Percentiles rank a stretch among this genome's conserved stretches.
phyloP scores from a whole-genome alignment of 768 basidiomycete species.

The Cyclocybe cylindracea region DNA sequence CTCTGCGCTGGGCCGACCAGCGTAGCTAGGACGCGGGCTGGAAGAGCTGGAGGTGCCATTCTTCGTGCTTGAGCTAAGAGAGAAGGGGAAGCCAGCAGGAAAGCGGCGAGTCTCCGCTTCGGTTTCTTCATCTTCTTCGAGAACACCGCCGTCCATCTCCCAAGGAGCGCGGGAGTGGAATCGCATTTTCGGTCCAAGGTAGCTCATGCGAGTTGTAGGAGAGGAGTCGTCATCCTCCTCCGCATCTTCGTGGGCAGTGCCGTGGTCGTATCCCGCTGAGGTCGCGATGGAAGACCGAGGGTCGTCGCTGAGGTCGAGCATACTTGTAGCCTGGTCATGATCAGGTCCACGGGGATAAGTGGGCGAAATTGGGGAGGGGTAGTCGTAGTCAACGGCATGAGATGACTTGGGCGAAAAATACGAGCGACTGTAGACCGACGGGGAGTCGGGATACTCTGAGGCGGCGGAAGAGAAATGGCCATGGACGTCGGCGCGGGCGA shows the following conservation, averaged over 20 bases:
- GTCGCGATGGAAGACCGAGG: conserved; percentile 33
- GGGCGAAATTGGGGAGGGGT: conserved; percentile 23
- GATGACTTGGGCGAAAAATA: conserved; percentile 54
- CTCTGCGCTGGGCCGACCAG: conserved; percentile 63
- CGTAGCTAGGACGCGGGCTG: conserved; percentile 38
- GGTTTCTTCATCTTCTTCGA: conserved; percentile 48
- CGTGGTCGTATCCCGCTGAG: conserved; percentile 28
- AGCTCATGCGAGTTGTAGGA: conserved; percentile 57
- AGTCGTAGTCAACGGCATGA: conserved; percentile 27
- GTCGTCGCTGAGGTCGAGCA: conserved; percentile 62
- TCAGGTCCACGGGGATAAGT: conserved; percentile 34
- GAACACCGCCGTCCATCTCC: conserved; percentile 59
- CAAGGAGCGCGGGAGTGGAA: conserved; percentile 83
- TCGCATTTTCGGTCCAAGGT: conserved; percentile 82
- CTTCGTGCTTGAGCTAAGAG: conserved; percentile 29
- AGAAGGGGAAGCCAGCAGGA: conserved; percentile 21
- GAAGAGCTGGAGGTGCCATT: conserved; percentile 47
- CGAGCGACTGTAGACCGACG: conserved; percentile 66
- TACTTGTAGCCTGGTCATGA: conserved; percentile 50
- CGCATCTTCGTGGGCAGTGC: conserved; percentile 32
- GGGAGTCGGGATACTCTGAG: conserved; percentile 64
- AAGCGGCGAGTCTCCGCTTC: conserved; percentile 35
- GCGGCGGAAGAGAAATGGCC: conserved; percentile 50
- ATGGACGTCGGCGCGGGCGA: conserved; percentile 48
- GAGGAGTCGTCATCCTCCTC: conserved; percentile 46